Evolutionary conservation across 2,329 filamentous ascomycete genomes (phyloP), one percentile per base, ranked within the genome.

Genomic region (Colletotrichum sublineola): DNA sequence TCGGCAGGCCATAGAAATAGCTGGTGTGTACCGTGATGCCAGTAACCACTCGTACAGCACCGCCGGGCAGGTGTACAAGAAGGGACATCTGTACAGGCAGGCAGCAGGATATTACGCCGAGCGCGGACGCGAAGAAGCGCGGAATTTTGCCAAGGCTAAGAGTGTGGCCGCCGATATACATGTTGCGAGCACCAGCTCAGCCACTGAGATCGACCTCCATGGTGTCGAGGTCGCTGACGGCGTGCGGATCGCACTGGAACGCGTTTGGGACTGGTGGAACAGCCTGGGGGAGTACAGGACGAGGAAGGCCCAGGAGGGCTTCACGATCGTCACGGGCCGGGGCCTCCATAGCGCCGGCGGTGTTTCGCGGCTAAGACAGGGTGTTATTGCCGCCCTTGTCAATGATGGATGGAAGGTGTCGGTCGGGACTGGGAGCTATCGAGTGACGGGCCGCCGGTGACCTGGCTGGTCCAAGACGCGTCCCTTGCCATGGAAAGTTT

Each of bases 321-420:
- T 93, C 77, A 90, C 88, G 50, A 91, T 98, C 72, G 89, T 98
- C 66, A 97, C 95, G 3, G 96, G 96, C 0, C 79, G 92, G 18
- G 96, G 96, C 1, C 87, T 87, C 66, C 96, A 98, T 81, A 96
- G 91, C 77, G 87, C 90, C 58, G 91, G 92, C 64, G 94, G 95
- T 0, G 91, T 89, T 67, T 94, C 93, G 1, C 91, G 90, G 75
- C 81, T 98, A 71, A 92, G 95, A 6, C 92, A 92, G 68, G 93
- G 93, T 20, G 95, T 98, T n/a, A 91, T 88, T 58, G 91, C 90
- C 77, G 91, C 91, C 78, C 84, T 98, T 53, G 86, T 91, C 50
- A 87, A 89, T 56, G 93, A 96, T 73, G 95, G 95, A 0, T 98
- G 96, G 96, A 94, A 89, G 79, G 85, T 96, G 44, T 89, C 94